Evolutionary conservation across 2,329 filamentous ascomycete genomes (phyloP).

Genomic region (Beauveria rudraprayagi): DNA sequence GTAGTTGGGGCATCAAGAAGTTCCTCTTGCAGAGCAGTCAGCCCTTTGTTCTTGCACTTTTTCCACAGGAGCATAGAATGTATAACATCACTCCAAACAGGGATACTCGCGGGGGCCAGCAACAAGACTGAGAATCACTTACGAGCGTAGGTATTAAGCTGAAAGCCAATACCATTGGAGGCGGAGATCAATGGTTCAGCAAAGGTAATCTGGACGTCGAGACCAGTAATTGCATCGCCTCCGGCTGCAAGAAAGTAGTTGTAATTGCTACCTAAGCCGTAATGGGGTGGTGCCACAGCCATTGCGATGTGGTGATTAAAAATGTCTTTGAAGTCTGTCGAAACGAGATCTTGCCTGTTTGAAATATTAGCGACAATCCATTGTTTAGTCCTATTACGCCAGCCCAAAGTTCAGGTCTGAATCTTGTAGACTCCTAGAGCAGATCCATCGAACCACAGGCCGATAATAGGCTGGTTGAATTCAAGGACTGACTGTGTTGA

Average conservation of each 20-base stretch:
- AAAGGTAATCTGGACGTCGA: not conserved
- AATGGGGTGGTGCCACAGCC: not conserved
- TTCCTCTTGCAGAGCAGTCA: not conserved
- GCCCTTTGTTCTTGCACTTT: not conserved
- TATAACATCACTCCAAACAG: not conserved
- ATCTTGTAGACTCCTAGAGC: not conserved
- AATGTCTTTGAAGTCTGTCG: not conserved
- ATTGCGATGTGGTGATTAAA: not conserved
- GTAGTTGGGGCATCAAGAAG: not conserved
- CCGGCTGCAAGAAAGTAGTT: not conserved
- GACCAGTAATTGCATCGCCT: not conserved
- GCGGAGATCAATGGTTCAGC: not conserved
- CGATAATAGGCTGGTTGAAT: not conserved
- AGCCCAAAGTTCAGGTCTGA: not conserved
- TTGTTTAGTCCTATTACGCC: not conserved
- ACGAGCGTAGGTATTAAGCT: not conserved
- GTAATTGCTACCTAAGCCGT: not conserved
- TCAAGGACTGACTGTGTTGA: not conserved
- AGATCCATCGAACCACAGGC: not conserved
- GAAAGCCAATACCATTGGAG: not conserved
- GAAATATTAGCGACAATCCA: not conserved
- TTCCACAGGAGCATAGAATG: not conserved
- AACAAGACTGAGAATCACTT: not conserved
- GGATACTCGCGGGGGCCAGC: not conserved
- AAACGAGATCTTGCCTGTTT: not conserved